phyloP scores from a whole-genome alignment of 768 basidiomycete genomes.

The Calocybe indica region DNA sequence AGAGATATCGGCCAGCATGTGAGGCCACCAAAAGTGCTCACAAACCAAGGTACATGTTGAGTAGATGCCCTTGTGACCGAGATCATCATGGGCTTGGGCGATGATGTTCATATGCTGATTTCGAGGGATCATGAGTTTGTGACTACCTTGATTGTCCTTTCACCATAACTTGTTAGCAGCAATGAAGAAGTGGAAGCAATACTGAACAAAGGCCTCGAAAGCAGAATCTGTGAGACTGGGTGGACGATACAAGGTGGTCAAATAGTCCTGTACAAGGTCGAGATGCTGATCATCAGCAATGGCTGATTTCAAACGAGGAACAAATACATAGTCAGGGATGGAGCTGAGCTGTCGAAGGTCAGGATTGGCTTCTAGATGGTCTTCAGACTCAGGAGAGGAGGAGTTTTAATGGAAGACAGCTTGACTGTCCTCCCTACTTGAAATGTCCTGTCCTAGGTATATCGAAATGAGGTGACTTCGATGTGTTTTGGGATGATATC shows the following conservation, averaged over 20 bases:
- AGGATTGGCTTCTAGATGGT: neutral
- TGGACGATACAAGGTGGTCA: neutral
- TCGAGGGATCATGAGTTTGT: neutral
- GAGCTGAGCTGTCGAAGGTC: no score
- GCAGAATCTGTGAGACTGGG: no score
- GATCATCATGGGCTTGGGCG: constrained; percentile 2
- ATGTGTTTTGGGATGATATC: neutral
- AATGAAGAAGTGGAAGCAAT: neutral
- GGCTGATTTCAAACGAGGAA: neutral
- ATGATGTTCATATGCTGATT: neutral
- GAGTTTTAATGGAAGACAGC: neutral
- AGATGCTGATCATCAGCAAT: neutral
- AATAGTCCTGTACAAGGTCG: neutral
- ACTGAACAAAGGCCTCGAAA: neutral
- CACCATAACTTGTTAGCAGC: neutral
- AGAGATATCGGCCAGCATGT: constrained; percentile 17
- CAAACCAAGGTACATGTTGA: constrained; percentile 4
- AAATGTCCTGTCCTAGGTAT: neutral
- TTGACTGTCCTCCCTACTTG: neutral
- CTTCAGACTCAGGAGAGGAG: neutral
- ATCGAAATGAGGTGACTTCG: neutral
- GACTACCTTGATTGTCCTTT: neutral
- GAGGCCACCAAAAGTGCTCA: constrained; percentile 22
- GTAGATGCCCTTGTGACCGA: constrained; percentile 16
- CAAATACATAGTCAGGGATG: neutral